Base-by-base conservation (phyloP, 192 early-diverging fungal species). In the Coemansia sp. region DNA sequence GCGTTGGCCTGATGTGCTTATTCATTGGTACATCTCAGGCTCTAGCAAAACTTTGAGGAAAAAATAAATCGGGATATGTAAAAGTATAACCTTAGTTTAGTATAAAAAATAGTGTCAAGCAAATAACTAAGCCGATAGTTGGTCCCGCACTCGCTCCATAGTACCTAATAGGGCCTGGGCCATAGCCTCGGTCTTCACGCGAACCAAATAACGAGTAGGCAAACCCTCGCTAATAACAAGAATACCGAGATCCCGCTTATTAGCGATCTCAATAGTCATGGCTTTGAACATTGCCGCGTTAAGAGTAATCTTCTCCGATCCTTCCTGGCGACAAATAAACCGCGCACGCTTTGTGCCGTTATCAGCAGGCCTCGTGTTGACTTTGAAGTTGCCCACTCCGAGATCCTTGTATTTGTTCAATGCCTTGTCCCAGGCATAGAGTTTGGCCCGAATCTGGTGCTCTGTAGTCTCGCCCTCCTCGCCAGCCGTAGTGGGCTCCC, bases 391-490 rank as follows among this genome's bases (percentile, higher is more conserved):
- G 43, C 76, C 74, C 1, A 82, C 56, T 3, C 84, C 84, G 61
- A 82, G 32, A 43, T 85, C 84, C 61, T 65, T 72, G 59, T 75
- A 85, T 35, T 64, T 55, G 30, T 61, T 70, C 11, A 24, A 62
- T 3, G 58, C 44, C n/a, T 56, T 64, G 45, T 85, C 80, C 72
- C 72, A 82, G 37, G 44, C 47, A 40, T 78, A 85, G 35, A 85
- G 58, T 44, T 85, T 85, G 43, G 63, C 53, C 6, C 80, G 75
- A 12, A 60, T 59, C 30, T 64, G 39, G 67, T 78, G 74, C 64
- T 69, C 70, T 3, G 80, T 82, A 1, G 66, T 73, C 61, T 85
- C 84, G 38, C 71, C 71, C 50, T 85, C 84, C 43, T 85, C 84
- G 20, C 84, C 84, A 1, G 73, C 74, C 0, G 67, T 77, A 15